phyloP scores from a whole-genome alignment of 306 rosid genomes.

The Cicer arietinum region DNA sequence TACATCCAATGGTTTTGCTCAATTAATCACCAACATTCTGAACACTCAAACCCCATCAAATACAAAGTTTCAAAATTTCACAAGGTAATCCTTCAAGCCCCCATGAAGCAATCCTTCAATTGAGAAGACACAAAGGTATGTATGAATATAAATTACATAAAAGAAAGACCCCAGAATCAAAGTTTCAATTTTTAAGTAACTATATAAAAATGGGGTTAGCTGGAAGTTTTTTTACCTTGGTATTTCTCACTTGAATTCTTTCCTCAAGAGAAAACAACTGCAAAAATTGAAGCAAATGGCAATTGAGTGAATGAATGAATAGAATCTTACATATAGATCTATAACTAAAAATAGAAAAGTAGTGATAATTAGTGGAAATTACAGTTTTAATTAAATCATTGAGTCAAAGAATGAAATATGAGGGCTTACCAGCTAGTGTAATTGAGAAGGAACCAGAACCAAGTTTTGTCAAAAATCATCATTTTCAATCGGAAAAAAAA shows the following conservation, averaged over 20 bases:
- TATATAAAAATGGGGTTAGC: neutral
- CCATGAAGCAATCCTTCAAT: slow-evolving; percentile 25
- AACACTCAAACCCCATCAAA: slow-evolving; percentile 18
- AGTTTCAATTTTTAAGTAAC: slow-evolving; percentile 19
- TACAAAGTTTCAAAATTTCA: slow-evolving; percentile 5
- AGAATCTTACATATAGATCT: slow-evolving; percentile 20
- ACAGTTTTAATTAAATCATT: slow-evolving; percentile 18
- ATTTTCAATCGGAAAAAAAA: neutral
- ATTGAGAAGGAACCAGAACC: neutral
- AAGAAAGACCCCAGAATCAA: slow-evolving; percentile 7
- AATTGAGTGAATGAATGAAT: neutral
- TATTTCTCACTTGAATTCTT: slow-evolving; percentile 34
- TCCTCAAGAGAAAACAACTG: slow-evolving; percentile 2
- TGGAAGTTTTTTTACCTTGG: slow-evolving; percentile 46
- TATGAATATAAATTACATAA: slow-evolving; percentile 9
- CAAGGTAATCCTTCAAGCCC: slow-evolving; percentile 8
- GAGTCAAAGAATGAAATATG: neutral
- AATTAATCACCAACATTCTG: slow-evolving; percentile 16
- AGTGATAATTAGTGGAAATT: neutral
- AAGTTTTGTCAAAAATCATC: neutral
- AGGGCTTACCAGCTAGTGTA: neutral
- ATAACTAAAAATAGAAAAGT: slow-evolving; percentile 22
- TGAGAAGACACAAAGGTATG: slow-evolving; percentile 13
- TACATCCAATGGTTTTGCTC: neutral
- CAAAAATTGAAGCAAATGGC: slow-evolving; percentile 42